A percentile compares a stretch with the other conserved stretches of the same genome.
Evolutionary conservation across 352 stramenopile genomes (phyloP).

Genomic region (Hyaloperonospora brassicae): DNA sequence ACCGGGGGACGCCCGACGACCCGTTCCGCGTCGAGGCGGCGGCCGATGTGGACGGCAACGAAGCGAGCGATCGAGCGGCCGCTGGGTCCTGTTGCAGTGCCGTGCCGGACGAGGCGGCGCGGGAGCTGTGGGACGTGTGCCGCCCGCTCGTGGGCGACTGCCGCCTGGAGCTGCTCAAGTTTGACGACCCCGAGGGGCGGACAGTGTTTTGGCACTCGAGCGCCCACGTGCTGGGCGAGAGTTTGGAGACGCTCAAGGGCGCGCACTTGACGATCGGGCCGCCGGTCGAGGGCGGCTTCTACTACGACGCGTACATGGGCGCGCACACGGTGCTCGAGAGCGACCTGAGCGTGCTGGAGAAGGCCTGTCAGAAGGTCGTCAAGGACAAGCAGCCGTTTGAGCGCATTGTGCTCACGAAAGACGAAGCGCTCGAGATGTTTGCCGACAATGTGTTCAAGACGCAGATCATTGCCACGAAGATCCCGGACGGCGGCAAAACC

Average conservation of each 20-base stretch:
- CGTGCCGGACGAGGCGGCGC: slow-evolving; percentile 29
- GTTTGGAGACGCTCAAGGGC: slow-evolving; percentile 95
- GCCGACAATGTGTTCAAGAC: slow-evolving; percentile 98
- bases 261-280: slow-evolving; percentile 95
- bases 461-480: slow-evolving; percentile 94
- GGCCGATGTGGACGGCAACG: slow-evolving; percentile 86
- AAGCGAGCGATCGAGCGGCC: slow-evolving; percentile 44
- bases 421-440: slow-evolving; percentile 98
- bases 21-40: slow-evolving; percentile 63
- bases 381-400: slow-evolving; percentile 98
- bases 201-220: slow-evolving; percentile 97
- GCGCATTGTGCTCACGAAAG: slow-evolving; percentile 96
- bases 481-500: slow-evolving; percentile 93
- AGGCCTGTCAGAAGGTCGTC: slow-evolving; percentile 87
- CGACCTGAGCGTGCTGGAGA: slow-evolving; percentile 87
- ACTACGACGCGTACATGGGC: slow-evolving; percentile 99
- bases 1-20: slow-evolving; percentile 56
- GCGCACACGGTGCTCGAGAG: slow-evolving; percentile 56
- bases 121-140: slow-evolving; percentile 95
- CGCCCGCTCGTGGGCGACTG: slow-evolving; percentile 95
- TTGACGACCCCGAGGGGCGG: slow-evolving; percentile 94
- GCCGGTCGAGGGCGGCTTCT: slow-evolving; percentile 92
- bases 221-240: slow-evolving; percentile 95
- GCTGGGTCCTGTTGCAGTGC: slow-evolving; percentile 41
- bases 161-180: slow-evolving; percentile 96